A percentile compares a stretch with the other conserved stretches of the same genome.
These are phyloP conservation scores for Heimioporus sp. DNA, from an alignment of 768 basidiomycete species.

Conservation along the genomic window DNA sequence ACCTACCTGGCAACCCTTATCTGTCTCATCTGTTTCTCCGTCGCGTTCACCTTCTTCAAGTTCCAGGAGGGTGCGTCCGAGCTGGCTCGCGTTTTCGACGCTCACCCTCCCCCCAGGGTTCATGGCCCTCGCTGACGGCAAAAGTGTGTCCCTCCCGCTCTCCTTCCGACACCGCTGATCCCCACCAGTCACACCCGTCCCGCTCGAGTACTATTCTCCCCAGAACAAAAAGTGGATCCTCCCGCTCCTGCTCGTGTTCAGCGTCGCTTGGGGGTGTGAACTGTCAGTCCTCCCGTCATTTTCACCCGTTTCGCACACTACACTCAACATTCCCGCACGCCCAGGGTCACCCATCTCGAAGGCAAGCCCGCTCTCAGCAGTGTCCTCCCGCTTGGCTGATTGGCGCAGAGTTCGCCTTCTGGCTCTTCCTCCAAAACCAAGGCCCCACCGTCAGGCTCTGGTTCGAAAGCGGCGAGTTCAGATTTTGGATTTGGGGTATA, in stretches of 20 bases:
- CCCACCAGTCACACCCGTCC: conserved; percentile 53
- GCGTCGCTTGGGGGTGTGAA: conserved; percentile 75
- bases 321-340: background rate
- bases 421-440: conserved; percentile 81
- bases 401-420: conserved; percentile 69
- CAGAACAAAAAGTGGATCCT: conserved; percentile 53
- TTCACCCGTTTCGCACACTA: background rate
- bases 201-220: conserved; percentile 49
- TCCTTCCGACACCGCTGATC: conserved; percentile 2
- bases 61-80: conserved; percentile 61
- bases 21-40: conserved; percentile 60
- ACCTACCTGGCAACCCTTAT: conserved; percentile 75
- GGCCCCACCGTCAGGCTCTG: conserved; percentile 67
- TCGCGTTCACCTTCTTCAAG: conserved; percentile 63
- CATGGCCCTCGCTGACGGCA: conserved; percentile 6
- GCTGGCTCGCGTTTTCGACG: background rate
- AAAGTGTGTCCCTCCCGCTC: conserved; percentile 5
- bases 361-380: conserved; percentile 36
- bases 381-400: conserved; percentile 6
- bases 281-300: conserved; percentile 40
- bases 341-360: conserved; percentile 79
- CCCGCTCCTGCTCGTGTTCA: conserved; percentile 69
- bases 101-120: conserved; percentile 15
- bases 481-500: conserved; percentile 66
- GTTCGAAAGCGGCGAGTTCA: conserved; percentile 81